Base-by-base conservation (phyloP, 208 protist genomes). In the Trypanosoma platydactyli region DNA sequence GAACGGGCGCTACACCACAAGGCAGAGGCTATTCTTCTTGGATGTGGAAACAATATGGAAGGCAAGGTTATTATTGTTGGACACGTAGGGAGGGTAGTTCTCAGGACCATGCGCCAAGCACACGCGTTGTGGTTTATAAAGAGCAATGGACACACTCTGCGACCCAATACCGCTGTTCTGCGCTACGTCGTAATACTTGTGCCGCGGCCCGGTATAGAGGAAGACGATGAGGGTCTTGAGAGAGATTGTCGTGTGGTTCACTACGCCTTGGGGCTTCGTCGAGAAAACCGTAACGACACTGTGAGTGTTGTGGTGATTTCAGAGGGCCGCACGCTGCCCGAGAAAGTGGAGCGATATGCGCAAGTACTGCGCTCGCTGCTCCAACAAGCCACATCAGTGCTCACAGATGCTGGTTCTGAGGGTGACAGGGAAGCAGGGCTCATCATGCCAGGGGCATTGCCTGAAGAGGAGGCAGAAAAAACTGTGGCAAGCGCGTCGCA, bases 81-180 rank as follows among this genome's bases (percentile, higher is more conserved):
- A 20, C 56, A 60, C 62, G 76, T 81, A 15, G 76, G 80, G 11
- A 51, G 51, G 22, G 30, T 49, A 1, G 71, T 69, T 1, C 72
- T 89, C 12, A 68, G 53, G 5, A 48, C 49, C 12, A 44, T 83
- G 42, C 77, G 76, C 30, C 22, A 53, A 22, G 11, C 0, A 44
- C 71, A 84, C 41, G 46, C 73, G 0, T 44, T 92, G 20, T 84
- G 78, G 53, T 92, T 80, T 63, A 69, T 92, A 4, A 92, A 92
- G 68, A 69, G 67, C n/a, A 77, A 81, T 50, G 86, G 86, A 22
- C 73, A 71, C 13, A 82, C 79, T 44, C 60, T 83, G 57, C 71
- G 86, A 4, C 56, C 53, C 16, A 78, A 58, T 38, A 85, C 82
- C 3, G 25, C 71, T 11, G 16, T 64, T 30, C 22, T 88, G 33